Evolutionary conservation across 176 grass and related monocot species (phyloP).

Genomic region (Miscanthus lutarioriparius): DNA sequence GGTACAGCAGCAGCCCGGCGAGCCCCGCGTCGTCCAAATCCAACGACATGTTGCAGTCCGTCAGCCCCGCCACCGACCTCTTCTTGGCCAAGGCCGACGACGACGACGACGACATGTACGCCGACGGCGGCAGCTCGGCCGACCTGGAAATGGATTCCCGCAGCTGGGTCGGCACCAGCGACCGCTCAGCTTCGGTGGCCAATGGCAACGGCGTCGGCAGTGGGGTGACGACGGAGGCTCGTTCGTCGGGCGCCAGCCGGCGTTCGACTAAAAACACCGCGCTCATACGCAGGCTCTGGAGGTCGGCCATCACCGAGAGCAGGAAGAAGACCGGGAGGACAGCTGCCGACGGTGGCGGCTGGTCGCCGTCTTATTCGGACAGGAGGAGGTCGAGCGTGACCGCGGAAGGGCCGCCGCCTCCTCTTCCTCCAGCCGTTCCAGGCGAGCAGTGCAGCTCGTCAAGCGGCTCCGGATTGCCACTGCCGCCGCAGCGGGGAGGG

Average conservation of each 20-base stretch:
- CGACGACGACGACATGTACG: background rate
- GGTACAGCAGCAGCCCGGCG: background rate
- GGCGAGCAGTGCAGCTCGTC: constrained; percentile 26
- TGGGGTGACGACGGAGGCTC: background rate
- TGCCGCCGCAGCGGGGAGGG: background rate
- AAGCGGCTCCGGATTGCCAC: background rate
- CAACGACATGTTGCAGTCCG: background rate
- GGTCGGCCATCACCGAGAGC: constrained; percentile 46
- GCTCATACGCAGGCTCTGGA: constrained; percentile 55
- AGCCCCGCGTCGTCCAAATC: constrained; percentile 16
- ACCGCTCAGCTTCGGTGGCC: constrained; percentile 18
- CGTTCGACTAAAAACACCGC: constrained; percentile 16
- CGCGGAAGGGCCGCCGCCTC: background rate
- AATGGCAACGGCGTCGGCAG: background rate
- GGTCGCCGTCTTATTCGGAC: background rate
- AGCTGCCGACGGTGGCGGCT: background rate
- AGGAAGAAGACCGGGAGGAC: constrained; percentile 4
- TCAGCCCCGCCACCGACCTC: constrained; percentile 51
- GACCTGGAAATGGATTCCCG: background rate
- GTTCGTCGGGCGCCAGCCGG: background rate
- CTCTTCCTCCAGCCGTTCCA: background rate
- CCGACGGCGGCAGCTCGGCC: background rate
- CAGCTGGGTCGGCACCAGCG: constrained; percentile 28
- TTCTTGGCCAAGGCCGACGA: constrained; percentile 41
- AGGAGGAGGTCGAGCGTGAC: constrained; percentile 16